phyloP scores from a whole-genome alignment of 495 filamentous ascomycete species.

The Elaphomyces granulatus region DNA sequence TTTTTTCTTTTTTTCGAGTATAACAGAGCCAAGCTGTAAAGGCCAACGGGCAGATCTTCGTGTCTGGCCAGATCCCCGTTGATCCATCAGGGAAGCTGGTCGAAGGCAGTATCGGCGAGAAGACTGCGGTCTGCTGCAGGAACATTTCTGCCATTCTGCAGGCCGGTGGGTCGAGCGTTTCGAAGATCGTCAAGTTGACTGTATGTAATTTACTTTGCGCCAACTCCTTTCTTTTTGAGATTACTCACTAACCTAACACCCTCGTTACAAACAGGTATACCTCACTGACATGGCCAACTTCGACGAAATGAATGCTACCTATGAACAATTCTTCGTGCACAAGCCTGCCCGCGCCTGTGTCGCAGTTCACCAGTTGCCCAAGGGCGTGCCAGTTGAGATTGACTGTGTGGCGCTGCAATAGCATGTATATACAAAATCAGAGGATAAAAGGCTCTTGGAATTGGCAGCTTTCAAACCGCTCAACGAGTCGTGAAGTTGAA shows the following conservation, averaged over 20 bases:
- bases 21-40: slow-evolving; percentile 76
- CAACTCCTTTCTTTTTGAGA: too few species aligned
- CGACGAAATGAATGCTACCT: slow-evolving; percentile 73
- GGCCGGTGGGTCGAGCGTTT: slow-evolving; percentile 60
- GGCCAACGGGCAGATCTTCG: slow-evolving; percentile 70
- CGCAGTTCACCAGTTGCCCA: slow-evolving; percentile 77
- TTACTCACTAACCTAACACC: too few species aligned
- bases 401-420: slow-evolving; percentile 61
- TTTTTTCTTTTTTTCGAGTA: slow-evolving; percentile 1
- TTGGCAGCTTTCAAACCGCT: too few species aligned
- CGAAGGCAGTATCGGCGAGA: slow-evolving; percentile 58
- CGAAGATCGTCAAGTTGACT: slow-evolving; percentile 63
- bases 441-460: too few species aligned
- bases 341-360: slow-evolving; percentile 91
- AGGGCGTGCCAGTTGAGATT: slow-evolving; percentile 84
- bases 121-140: slow-evolving; percentile 59
- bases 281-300: slow-evolving; percentile 77
- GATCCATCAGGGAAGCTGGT: slow-evolving; percentile 60
- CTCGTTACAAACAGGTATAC: slow-evolving; percentile 61
- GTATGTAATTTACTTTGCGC: slow-evolving; percentile 13
- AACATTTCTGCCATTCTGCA: slow-evolving; percentile 66
- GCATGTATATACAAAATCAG: too few species aligned
- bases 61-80: slow-evolving; percentile 86
- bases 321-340: slow-evolving; percentile 73
- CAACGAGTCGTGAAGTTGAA: too few species aligned